phyloP scores from a whole-genome alignment of 768 basidiomycete species.

The Boletus vermiculosoides region DNA sequence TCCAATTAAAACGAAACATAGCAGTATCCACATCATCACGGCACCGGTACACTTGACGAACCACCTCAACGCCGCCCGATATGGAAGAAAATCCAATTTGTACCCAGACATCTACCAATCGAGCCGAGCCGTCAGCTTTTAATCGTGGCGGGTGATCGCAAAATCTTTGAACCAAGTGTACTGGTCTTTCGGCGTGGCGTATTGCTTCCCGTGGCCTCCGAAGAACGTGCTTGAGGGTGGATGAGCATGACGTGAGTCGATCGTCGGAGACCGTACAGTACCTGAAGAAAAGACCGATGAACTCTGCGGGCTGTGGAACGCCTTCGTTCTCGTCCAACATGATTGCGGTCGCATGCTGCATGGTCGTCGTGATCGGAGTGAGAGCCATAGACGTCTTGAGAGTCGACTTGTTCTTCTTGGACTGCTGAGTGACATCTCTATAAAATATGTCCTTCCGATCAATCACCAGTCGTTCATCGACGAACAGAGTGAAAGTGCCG shows the following conservation, averaged over 20 bases:
- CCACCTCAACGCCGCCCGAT: no score
- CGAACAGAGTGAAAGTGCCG: conserved; percentile 61
- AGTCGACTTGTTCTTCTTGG: not conserved
- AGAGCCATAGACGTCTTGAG: conserved; percentile 7
- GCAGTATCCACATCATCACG: no score
- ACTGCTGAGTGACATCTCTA: conserved; percentile 39
- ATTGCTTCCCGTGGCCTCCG: conserved; percentile 66
- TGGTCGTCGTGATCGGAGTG: not conserved
- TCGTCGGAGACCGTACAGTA: conserved; percentile 23
- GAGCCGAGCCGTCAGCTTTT: not conserved
- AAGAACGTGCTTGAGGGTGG: conserved; percentile 58
- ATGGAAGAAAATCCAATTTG: no score
- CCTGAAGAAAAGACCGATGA: conserved; percentile 75
- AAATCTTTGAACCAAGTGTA: conserved; percentile 78
- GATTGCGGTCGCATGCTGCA: not conserved
- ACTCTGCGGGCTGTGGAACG: conserved; percentile 12
- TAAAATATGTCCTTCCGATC: conserved; percentile 60
- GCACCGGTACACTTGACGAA: no score
- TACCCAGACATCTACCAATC: no score
- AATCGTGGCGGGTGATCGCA: conserved; percentile 38
- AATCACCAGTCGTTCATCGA: conserved; percentile 59
- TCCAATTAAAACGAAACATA: no score
- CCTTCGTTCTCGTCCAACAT: not conserved
- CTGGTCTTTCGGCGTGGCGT: conserved; percentile 72
- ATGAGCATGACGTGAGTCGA: not conserved